phyloP scores from a whole-genome alignment of 2,329 filamentous ascomycete species.

The Alternaria brassicae region DNA sequence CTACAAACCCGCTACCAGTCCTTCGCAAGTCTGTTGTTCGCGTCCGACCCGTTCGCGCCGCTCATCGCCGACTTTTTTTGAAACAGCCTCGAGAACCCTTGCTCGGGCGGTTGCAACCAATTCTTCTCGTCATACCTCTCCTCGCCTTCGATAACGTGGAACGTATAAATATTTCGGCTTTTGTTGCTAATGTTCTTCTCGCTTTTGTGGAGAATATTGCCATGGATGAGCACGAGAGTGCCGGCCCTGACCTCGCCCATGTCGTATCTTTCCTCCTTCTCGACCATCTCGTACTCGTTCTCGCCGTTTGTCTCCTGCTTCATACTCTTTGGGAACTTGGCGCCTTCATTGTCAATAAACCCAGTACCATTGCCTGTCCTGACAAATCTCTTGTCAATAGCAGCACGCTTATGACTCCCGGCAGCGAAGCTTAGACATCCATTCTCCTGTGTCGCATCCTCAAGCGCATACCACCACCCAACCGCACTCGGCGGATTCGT shows the following conservation, averaged over 20 bases:
- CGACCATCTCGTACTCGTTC: conserved; percentile 30
- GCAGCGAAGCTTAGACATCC: conserved; percentile 87
- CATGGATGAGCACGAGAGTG: conserved; percentile 90
- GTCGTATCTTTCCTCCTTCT: conserved; percentile 67
- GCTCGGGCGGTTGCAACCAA: conserved; percentile 86
- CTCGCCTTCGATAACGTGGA: conserved; percentile 91
- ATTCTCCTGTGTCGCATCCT: conserved; percentile 86
- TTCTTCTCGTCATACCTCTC: conserved; percentile 83
- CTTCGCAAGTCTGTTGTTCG: conserved; percentile 17
- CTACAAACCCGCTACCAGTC: conserved; percentile 22
- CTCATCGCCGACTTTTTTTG: conserved; percentile 7
- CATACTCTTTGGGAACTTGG: conserved; percentile 62
- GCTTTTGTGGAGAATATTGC: conserved; percentile 94
- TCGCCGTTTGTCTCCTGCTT: conserved; percentile 53
- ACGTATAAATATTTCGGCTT: conserved; percentile 95
- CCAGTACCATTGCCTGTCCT: conserved; percentile 60
- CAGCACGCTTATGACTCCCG: conserved; percentile 78
- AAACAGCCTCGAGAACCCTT: conserved; percentile 77
- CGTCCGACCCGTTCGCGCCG: not conserved
- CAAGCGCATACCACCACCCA: conserved; percentile 96
- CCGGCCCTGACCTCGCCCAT: conserved; percentile 90
- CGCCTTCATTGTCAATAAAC: conserved; percentile 69
- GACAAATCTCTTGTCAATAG: conserved; percentile 77
- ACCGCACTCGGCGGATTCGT: conserved; percentile 88
- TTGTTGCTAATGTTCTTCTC: conserved; percentile 87